Evolutionary conservation across 805 yeast species (phyloP).

Genomic region (Lipomyces chichibuensis): DNA sequence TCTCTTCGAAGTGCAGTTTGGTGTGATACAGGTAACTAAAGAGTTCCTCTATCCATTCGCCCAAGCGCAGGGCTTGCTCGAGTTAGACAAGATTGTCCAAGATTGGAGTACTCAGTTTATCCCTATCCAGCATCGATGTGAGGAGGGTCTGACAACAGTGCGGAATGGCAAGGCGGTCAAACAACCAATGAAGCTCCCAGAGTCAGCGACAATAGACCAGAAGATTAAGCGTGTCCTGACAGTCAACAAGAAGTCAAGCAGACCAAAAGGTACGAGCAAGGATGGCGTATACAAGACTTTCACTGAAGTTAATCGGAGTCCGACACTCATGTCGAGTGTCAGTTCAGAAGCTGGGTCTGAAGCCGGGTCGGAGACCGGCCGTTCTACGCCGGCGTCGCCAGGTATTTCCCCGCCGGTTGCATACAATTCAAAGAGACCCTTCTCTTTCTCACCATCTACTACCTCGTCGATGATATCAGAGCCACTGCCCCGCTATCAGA

Average conservation of each 20-base stretch:
- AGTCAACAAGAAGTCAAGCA: slow-evolving; percentile 44
- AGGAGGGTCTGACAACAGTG: slow-evolving; percentile 39
- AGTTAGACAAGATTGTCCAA: slow-evolving; percentile 28
- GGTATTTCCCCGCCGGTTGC: neutral
- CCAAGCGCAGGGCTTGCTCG: slow-evolving; percentile 37
- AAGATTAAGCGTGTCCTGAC: slow-evolving; percentile 39
- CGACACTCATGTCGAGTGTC: slow-evolving; percentile 12
- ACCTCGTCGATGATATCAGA: slow-evolving; percentile 10
- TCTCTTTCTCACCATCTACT: slow-evolving; percentile 9
- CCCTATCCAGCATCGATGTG: slow-evolving; percentile 39
- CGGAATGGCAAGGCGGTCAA: slow-evolving; percentile 41
- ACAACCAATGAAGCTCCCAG: slow-evolving; percentile 39
- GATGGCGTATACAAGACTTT: slow-evolving; percentile 30
- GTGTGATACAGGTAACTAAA: slow-evolving; percentile 38
- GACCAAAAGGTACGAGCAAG: slow-evolving; percentile 29
- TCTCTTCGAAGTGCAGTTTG: slow-evolving; percentile 40
- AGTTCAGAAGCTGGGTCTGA: slow-evolving; percentile 24
- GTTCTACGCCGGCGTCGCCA: neutral
- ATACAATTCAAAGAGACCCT: slow-evolving; percentile 9
- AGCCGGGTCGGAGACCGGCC: slow-evolving; percentile 7
- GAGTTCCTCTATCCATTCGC: slow-evolving; percentile 37
- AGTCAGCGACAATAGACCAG: slow-evolving; percentile 25
- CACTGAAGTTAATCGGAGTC: slow-evolving; percentile 17
- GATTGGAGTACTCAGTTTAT: slow-evolving; percentile 42
- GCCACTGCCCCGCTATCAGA: slow-evolving; percentile 4